Evolutionary conservation across 257 asterid genomes (phyloP).

Genomic region (Handroanthus guayacan): DNA sequence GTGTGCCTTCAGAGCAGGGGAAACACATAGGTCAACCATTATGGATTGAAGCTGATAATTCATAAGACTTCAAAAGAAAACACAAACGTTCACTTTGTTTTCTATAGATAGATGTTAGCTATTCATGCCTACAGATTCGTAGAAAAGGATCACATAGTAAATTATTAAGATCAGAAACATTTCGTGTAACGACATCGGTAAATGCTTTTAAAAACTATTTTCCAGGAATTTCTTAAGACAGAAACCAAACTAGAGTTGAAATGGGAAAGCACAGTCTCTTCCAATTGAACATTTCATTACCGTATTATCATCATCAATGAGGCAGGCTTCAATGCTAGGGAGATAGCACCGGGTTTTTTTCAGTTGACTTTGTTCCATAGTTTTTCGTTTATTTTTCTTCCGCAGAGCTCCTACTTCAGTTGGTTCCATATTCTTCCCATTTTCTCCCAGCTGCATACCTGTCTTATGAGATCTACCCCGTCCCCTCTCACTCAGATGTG

Average conservation of each 20-base stretch:
- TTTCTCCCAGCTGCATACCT: conserved; percentile 32
- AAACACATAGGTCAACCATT: conserved; percentile 71
- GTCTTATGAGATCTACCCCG: conserved; percentile 29
- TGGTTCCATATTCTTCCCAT: conserved; percentile 22
- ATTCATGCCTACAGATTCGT: background rate
- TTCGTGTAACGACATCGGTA: background rate
- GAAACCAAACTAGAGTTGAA: background rate
- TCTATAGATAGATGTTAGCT: background rate
- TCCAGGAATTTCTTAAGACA: background rate
- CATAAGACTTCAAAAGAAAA: conserved; percentile 7
- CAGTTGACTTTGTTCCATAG: conserved; percentile 15
- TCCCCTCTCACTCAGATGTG: conserved; percentile 5
- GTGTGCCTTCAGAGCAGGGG: conserved; percentile 74
- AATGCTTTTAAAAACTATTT: conserved; percentile 5
- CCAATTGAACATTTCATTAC: conserved; percentile 20
- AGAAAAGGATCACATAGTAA: background rate
- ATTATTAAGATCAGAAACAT: background rate
- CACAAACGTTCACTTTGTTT: background rate
- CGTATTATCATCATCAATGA: conserved; percentile 25
- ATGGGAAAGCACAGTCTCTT: no score
- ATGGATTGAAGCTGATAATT: conserved; percentile 59
- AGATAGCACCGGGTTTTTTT: background rate
- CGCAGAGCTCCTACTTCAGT: background rate
- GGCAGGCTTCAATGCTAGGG: background rate
- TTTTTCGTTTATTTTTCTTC: background rate